A percentile compares a stretch with the other conserved stretches of the same genome.
Conservation (phyloP, 805 yeast genomes). For the Kluyveromyces nonfermentans region DNA sequence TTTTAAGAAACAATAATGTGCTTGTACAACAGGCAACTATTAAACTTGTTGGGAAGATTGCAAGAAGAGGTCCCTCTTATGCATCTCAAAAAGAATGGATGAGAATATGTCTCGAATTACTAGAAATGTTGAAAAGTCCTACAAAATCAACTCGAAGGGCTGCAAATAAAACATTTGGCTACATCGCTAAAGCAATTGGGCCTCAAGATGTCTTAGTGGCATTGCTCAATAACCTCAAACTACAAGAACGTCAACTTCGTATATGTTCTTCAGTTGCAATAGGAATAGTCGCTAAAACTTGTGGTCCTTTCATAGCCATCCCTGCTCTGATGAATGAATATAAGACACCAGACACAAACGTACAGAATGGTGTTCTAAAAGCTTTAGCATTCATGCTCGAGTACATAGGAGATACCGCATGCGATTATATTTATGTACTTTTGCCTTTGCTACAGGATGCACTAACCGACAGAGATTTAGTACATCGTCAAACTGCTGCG, state of each 20-base stretch:
- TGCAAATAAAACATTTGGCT: slow-evolving; percentile 87
- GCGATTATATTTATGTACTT: slow-evolving; percentile 73
- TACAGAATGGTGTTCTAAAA: slow-evolving; percentile 91
- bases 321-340: slow-evolving; percentile 97
- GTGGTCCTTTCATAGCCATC: slow-evolving; percentile 85
- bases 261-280: slow-evolving; percentile 98
- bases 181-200: slow-evolving; percentile 84
- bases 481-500: slow-evolving; percentile 93
- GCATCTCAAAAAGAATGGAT: slow-evolving; percentile 95
- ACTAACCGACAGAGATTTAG: slow-evolving; percentile 78
- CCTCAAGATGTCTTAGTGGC: slow-evolving; percentile 91
- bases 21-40: slow-evolving; percentile 83
- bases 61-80: slow-evolving; percentile 67
- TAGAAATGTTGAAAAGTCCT: slow-evolving; percentile 81
- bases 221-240: slow-evolving; percentile 70
- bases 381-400: slow-evolving; percentile 88
- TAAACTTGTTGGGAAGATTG: slow-evolving; percentile 70
- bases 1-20: slow-evolving; percentile 79
- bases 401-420: slow-evolving; percentile 72
- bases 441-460: slow-evolving; percentile 83
- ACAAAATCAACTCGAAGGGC: slow-evolving; percentile 68
- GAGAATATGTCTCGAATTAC: slow-evolving; percentile 83
- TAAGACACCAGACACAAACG: slow-evolving; percentile 81
- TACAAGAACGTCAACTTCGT: slow-evolving; percentile 92
- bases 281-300: slow-evolving; percentile 89